phyloP scores from a whole-genome alignment of 2,329 filamentous ascomycete genomes.

The Chaetomiaceae sp. region DNA sequence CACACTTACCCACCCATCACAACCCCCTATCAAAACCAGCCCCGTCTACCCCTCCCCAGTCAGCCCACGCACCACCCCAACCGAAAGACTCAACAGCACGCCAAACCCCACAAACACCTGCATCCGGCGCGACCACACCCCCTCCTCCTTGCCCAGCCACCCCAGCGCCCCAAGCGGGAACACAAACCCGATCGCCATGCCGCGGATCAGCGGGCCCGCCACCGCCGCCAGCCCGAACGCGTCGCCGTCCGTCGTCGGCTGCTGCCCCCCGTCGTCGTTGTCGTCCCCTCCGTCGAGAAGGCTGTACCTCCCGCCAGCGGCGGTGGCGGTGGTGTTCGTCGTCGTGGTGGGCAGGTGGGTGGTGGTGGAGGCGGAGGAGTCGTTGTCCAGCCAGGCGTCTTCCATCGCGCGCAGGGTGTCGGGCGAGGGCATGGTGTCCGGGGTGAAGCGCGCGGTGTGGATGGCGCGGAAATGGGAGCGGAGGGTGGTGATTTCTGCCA shows the following conservation, averaged over 20 bases:
- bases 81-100: conserved; percentile 68
- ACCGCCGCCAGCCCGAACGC: conserved; percentile 44
- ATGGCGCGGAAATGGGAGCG: conserved; percentile 85
- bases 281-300: too few species aligned
- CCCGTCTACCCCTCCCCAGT: conserved; percentile 32
- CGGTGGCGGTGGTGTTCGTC: too few species aligned
- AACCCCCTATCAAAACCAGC: too few species aligned
- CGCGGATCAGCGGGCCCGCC: conserved; percentile 81
- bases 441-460: conserved; percentile 73
- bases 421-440: conserved; percentile 80
- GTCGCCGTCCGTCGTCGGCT: conserved; percentile 29
- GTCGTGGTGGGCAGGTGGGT: conserved; percentile 21
- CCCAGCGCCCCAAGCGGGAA: conserved; percentile 83
- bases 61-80: conserved; percentile 59
- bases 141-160: conserved; percentile 81
- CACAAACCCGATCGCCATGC: conserved; percentile 87
- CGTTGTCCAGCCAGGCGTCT: conserved; percentile 83
- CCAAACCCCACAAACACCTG: conserved; percentile 83
- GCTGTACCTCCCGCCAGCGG: too few species aligned
- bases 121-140: conserved; percentile 77
- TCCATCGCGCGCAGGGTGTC: conserved; percentile 71
- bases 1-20: too few species aligned
- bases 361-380: conserved; percentile 29
- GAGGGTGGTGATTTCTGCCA: conserved; percentile 75
- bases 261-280: conserved; percentile 24